Evolutionary conservation across 1,284 basidiomycete species (phyloP).

Genomic region (Sporisorium exsertum): DNA sequence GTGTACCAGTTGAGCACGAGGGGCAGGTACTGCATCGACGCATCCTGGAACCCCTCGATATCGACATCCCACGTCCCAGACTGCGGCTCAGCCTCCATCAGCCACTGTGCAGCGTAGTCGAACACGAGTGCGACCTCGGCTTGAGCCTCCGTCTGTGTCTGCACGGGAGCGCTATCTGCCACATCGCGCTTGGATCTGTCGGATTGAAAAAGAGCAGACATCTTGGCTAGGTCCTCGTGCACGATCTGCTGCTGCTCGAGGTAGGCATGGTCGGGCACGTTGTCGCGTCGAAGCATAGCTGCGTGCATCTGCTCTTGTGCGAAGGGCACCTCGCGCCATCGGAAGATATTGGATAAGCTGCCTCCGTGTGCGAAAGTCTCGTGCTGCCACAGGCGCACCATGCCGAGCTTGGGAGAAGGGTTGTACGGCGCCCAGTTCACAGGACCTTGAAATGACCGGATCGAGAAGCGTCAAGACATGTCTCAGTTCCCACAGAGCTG

Average conservation of each 20-base stretch:
- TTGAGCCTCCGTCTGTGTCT: slow-evolving; percentile 24
- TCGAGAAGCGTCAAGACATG: no score
- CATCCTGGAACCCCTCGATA: slow-evolving; percentile 32
- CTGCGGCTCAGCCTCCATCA: slow-evolving; percentile 51
- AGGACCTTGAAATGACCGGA: no score
- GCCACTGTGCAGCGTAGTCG: slow-evolving; percentile 42
- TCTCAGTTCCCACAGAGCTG: no score
- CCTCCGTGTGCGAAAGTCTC: slow-evolving; percentile 52
- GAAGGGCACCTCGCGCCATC: slow-evolving; percentile 52
- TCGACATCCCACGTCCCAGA: slow-evolving; percentile 41
- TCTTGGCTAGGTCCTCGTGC: slow-evolving; percentile 40
- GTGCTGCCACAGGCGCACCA: slow-evolving; percentile 52
- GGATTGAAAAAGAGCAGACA: slow-evolving; percentile 21
- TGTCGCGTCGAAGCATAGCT: slow-evolving; percentile 52
- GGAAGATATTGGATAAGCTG: slow-evolving; percentile 52
- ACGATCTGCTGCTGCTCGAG: slow-evolving; percentile 51
- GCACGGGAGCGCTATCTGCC: slow-evolving; percentile 21
- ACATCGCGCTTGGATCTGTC: slow-evolving; percentile 17
- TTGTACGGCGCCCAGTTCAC: slow-evolving; percentile 34
- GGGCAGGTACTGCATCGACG: slow-evolving; percentile 43
- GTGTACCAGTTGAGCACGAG: slow-evolving; percentile 49
- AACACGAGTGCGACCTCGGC: slow-evolving; percentile 47
- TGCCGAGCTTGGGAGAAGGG: slow-evolving; percentile 42
- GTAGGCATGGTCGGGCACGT: slow-evolving; percentile 42
- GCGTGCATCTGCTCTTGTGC: slow-evolving; percentile 60